Evolutionary conservation across 192 early-diverging fungal species (phyloP), one percentile per base, ranked within the genome.

Genomic region (Coemansia sp.): DNA sequence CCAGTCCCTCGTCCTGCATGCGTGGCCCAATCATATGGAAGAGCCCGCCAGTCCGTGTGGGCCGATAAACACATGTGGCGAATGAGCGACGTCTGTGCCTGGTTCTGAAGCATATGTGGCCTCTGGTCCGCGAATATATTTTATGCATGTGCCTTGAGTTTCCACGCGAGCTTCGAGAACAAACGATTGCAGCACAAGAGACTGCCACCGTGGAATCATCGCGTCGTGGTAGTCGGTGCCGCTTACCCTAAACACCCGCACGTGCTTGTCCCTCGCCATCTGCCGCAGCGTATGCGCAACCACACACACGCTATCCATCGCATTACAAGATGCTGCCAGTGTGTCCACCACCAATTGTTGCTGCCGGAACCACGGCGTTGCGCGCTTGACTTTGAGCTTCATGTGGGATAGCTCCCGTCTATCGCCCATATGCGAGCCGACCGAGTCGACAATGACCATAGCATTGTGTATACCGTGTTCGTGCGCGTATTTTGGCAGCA

Each of bases 291-390:
- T 5, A 12, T 53, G 52, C 11, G 74, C 58, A 0, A 59, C 76
- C 10, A 73, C 64, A 11, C 60, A 58, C 34, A 70, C 44, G 36
- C 71, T 70, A 38, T 23, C 54, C 60, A 73, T 18, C 6, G 26
- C 17, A 23, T 18, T 51, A 14, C 60, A 64, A n/a, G 50, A 56
- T 42, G 58, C 52, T 48, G 58, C 63, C 28, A 79, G 44, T 24
- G 69, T 68, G 31, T 73, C 76, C 1, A 73, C 67, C 36, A 79
- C 18, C 11, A 67, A 52, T 61, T 79, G 76, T 58, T 79, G 76
- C 14, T 62, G 48, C 4, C 76, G 71, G 61, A 79, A 79, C 64
- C 61, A 67, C 14, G 71, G 46, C 31, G 76, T 73, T 3, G 71
- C 76, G 18, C 64, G 67, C 37, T 48, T 55, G 64, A 63, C 67